Conservation (phyloP, 139 green algal genomes). For the Microglena sp. region DNA sequence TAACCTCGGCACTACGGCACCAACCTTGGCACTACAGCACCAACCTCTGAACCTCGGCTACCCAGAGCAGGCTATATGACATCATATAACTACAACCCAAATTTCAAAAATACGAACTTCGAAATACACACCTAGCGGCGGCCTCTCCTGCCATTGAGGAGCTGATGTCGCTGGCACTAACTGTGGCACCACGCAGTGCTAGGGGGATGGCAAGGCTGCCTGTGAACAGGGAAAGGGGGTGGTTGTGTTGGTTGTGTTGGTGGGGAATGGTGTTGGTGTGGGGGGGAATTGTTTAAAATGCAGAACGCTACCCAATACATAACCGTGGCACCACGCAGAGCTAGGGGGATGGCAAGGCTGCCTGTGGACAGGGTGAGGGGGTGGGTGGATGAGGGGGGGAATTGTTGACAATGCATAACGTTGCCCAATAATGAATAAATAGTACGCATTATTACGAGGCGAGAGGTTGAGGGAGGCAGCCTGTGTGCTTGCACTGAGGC, state of each 20-base stretch:
- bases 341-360: conserved; percentile 70
- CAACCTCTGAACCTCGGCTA: conserved; percentile 72
- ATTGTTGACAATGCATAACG: background rate
- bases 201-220: conserved; percentile 73
- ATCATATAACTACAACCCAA: too few species aligned
- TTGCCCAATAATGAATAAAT: background rate
- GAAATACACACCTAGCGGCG: conserved; percentile 32
- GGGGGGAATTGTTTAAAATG: background rate
- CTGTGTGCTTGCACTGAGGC: too few species aligned
- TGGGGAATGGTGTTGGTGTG: too few species aligned
- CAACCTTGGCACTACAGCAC: conserved; percentile 70
- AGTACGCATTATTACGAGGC: too few species aligned
- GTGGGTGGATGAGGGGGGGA: background rate
- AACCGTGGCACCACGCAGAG: conserved; percentile 68
- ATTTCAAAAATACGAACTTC: too few species aligned
- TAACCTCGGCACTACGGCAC: conserved; percentile 71
- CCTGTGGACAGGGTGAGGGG: conserved; percentile 35
- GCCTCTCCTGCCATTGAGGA: conserved; percentile 69
- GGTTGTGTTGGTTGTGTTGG: too few species aligned
- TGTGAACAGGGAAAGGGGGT: conserved; percentile 13
- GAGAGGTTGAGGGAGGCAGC: too few species aligned
- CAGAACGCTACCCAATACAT: conserved; percentile 2
- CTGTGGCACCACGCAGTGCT: conserved; percentile 63
- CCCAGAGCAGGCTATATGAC: too few species aligned
- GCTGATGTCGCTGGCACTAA: conserved; percentile 88